A percentile compares a stretch with the other conserved stretches of the same genome.
Conservation (phyloP, 306 rosid genomes). For the Rosa persica region DNA sequence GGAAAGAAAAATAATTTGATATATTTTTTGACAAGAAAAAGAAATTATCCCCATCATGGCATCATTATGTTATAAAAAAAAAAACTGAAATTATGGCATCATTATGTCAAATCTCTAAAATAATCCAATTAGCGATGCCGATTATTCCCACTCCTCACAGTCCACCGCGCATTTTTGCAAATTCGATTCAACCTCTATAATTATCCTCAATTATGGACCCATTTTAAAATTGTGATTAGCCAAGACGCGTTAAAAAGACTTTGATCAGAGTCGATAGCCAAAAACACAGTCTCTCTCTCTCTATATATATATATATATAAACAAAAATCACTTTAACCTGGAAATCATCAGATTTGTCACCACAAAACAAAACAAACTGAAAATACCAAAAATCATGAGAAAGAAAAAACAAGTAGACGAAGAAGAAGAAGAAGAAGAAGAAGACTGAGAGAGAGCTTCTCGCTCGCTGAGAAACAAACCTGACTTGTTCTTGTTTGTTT, state of each 20-base stretch:
- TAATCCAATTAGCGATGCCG: not conserved
- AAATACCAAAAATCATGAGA: not conserved
- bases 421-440: not conserved
- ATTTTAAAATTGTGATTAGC: not conserved
- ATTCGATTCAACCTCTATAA: not conserved
- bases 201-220: not conserved
- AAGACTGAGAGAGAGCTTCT: constrained; percentile 9
- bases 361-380: too few species aligned
- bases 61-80: not conserved
- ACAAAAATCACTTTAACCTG: not conserved
- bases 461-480: too few species aligned
- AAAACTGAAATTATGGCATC: not conserved
- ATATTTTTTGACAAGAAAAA: too few species aligned
- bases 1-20: too few species aligned
- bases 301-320: too few species aligned
- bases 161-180: not conserved
- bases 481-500: not conserved
- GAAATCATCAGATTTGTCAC: not conserved
- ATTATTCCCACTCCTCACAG: not conserved
- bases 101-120: not conserved
- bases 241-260: not conserved
- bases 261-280: not conserved
- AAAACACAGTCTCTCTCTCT: not conserved
- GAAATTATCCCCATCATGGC: not conserved
- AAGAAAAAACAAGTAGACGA: not conserved